phyloP scores from a whole-genome alignment of 768 basidiomycete species.

The Boletus fagicola region DNA sequence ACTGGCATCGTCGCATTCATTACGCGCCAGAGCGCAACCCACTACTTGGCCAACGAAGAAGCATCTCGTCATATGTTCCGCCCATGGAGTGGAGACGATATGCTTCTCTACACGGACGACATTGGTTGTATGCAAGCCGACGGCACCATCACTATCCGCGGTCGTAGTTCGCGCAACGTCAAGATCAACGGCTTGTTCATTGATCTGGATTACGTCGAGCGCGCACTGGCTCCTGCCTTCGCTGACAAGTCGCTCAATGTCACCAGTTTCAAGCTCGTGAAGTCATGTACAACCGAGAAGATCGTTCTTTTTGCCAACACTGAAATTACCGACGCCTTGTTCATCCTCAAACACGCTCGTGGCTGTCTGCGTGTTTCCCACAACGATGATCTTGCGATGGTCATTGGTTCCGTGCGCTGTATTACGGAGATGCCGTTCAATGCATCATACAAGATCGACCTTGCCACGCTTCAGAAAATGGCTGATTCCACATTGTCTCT shows the following conservation, averaged over 20 bases:
- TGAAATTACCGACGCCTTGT: slow-evolving; percentile 14
- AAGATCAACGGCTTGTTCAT: slow-evolving; percentile 32
- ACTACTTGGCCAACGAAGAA: slow-evolving; percentile 27
- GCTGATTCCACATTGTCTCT: slow-evolving; percentile 17
- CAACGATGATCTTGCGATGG: slow-evolving; percentile 23
- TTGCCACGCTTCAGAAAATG: slow-evolving; percentile 28
- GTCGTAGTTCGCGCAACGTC: slow-evolving; percentile 32
- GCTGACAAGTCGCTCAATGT: slow-evolving; percentile 18
- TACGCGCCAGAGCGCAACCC: slow-evolving; percentile 27
- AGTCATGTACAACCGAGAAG: slow-evolving; percentile 25
- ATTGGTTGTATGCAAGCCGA: slow-evolving; percentile 29
- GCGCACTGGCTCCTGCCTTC: slow-evolving; percentile 26
- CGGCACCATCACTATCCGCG: slow-evolving; percentile 27
- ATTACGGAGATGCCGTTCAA: slow-evolving; percentile 31
- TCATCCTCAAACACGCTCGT: slow-evolving; percentile 26
- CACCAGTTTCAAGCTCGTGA: slow-evolving; percentile 29
- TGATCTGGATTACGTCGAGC: slow-evolving; percentile 30
- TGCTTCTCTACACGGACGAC: slow-evolving; percentile 31
- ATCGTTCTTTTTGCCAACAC: slow-evolving; percentile 28
- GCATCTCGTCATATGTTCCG: slow-evolving; percentile 32
- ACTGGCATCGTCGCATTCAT: slow-evolving; percentile 30
- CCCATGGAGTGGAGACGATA: slow-evolving; percentile 21
- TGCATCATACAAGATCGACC: slow-evolving; percentile 32
- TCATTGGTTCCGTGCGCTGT: slow-evolving; percentile 25
- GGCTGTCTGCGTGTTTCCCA: slow-evolving; percentile 18